Evolutionary conservation across 2,329 filamentous ascomycete genomes (phyloP).

Genomic region (Ceratocystis albifundus): DNA sequence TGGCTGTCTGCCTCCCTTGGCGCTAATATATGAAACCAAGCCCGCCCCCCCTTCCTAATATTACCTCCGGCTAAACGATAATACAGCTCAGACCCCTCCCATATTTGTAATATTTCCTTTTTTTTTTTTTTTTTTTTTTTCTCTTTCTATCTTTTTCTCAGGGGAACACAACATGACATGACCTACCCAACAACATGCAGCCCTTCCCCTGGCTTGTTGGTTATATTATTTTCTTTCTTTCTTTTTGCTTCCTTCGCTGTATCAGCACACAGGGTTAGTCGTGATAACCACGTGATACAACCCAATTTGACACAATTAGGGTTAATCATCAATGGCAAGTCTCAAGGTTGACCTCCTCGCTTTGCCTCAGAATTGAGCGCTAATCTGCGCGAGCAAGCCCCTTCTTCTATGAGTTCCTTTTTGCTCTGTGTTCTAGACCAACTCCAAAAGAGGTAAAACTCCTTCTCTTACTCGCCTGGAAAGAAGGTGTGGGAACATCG

Average conservation of each 20-base stretch:
- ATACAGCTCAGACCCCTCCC: neutral
- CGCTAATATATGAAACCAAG: slow-evolving; percentile 15
- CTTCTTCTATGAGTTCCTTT: neutral
- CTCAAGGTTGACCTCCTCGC: neutral
- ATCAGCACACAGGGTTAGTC: neutral
- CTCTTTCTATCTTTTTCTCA: neutral
- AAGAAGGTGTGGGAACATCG: neutral
- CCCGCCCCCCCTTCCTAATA: slow-evolving; percentile 15
- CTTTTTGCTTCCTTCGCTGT: neutral
- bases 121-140: neutral
- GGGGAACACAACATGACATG: neutral
- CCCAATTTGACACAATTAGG: neutral
- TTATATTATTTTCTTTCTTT: neutral
- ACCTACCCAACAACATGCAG: too few species aligned
- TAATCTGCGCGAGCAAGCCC: neutral
- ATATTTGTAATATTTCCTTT: neutral
- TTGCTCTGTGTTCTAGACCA: neutral
- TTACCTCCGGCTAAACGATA: slow-evolving; percentile 16
- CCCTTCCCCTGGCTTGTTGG: neutral
- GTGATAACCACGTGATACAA: neutral
- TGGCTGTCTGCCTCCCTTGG: neutral
- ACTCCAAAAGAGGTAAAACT: neutral
- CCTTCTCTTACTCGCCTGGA: neutral
- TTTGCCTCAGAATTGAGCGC: slow-evolving; percentile 9
- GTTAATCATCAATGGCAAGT: neutral